Evolutionary conservation across 805 yeast species (phyloP).

Genomic region (Myxozyma vanderwaltii): DNA sequence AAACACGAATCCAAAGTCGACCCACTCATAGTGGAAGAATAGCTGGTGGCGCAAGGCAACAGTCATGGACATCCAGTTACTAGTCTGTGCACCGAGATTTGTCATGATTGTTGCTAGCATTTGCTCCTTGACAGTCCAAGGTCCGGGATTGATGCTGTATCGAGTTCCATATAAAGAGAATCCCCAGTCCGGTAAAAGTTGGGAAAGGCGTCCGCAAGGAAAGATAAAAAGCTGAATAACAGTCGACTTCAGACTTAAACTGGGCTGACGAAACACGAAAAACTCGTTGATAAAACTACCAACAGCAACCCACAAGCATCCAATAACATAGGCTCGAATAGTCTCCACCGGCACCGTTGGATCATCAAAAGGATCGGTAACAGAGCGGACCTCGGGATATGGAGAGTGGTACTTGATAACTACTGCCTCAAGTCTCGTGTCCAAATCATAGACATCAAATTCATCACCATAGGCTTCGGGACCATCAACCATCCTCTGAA

Average conservation of each 20-base stretch:
- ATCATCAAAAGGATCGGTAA: slow-evolving; percentile 57
- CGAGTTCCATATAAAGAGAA: slow-evolving; percentile 42
- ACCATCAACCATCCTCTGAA: slow-evolving; percentile 17
- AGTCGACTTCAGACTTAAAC: slow-evolving; percentile 58
- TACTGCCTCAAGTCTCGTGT: slow-evolving; percentile 49
- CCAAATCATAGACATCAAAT: slow-evolving; percentile 35
- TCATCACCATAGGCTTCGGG: slow-evolving; percentile 20
- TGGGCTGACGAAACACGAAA: slow-evolving; percentile 60
- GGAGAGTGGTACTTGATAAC: slow-evolving; percentile 51
- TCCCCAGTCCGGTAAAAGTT: slow-evolving; percentile 28
- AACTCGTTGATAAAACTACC: slow-evolving; percentile 63
- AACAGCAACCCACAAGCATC: slow-evolving; percentile 54
- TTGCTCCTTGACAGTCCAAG: slow-evolving; percentile 62
- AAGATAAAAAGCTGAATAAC: slow-evolving; percentile 65
- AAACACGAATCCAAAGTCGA: slow-evolving; percentile 55
- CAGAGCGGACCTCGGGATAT: slow-evolving; percentile 62
- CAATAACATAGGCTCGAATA: slow-evolving; percentile 55
- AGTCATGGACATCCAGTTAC: slow-evolving; percentile 22
- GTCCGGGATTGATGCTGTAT: slow-evolving; percentile 57
- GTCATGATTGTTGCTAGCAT: slow-evolving; percentile 55
- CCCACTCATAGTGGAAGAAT: slow-evolving; percentile 37
- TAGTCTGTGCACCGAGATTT: slow-evolving; percentile 21
- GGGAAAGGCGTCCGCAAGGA: slow-evolving; percentile 54
- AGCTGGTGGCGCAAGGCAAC: slow-evolving; percentile 14
- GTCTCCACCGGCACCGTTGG: slow-evolving; percentile 52